Base-by-base conservation (phyloP, 352 stramenopile species). In the Phytophthora parvispora region DNA sequence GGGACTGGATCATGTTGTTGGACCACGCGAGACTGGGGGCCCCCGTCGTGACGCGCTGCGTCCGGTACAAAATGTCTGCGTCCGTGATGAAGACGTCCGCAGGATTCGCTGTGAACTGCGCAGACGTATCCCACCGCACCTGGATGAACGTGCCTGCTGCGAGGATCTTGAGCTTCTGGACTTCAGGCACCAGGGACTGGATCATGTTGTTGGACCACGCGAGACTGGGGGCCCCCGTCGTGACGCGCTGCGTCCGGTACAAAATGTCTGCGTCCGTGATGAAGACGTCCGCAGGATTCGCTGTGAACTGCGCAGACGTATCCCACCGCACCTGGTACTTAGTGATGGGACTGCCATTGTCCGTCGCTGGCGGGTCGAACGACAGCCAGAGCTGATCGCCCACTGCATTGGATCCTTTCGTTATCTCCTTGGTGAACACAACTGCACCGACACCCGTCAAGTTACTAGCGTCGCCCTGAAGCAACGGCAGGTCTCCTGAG, bases 341-440 rank as follows among this genome's bases (percentile, higher is more conserved):
- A 7, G 74, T 77, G 36, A 92, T 87, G 6, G 84, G 83, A 59
- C 66, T 85, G 18, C 86, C 86, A 24, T 86, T 87, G 64, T 94
- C 83, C 0, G 65, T 83, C 58, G 59, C 45, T 0, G 86, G 84
- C 9, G 84, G 81, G 27, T 92, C 77, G 34, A 91, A 95, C 1
- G 84, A 95, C 2, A 95, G 56, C 86, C 86, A 94, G 6, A 95
- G 69, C 61, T 91, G 84, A 38, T 92, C 74, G 0, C 86, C 87
- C 0, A 92, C 83, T 4, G 84, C 86, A 27, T 90, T 90, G 0
- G 87, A 93, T 4, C 87, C 87, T 50, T 93, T 93, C 0, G 48
- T 58, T 1, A 92, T 18, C 50, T 93, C 85, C 6, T 70, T 67
- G 10, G 74, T 83, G 34, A 78, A 80, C 1, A 78, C 78, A 1